Evolutionary conservation across 108 stramenopile species (phyloP), one percentile per base, ranked within the genome.

Genomic region (Epipyxis sp.): DNA sequence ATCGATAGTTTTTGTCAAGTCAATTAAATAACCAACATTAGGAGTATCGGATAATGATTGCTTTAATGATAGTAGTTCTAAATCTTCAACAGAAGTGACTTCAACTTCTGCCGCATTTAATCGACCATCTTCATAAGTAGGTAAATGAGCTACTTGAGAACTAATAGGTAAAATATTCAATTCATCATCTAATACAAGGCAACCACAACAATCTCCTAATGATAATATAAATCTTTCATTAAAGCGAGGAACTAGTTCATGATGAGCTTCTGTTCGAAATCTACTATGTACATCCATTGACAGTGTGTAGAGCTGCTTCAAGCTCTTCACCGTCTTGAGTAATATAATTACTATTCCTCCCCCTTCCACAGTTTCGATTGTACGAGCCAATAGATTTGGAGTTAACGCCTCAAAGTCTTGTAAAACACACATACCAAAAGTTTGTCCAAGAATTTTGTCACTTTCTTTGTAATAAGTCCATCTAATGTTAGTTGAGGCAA

Each of bases 401-500:
- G 98, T 99, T 40, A 99, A 69, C 2, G 96, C 95, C 86, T 99
- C 95, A 80, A 98, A 98, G 81, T 98, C 99, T 82, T 99, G 99
- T 57, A 99, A 78, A 1, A 99, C 96, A 69, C 95, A 79, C 79
- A 97, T 87, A 3, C 94, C 96, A 42, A 94, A 94, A 0, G 97
- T 99, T 44, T 92, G 88, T 42, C 99, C 99, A 54, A 99, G 82
- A 0, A 97, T 92, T 42, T 94, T 91, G 81, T 93, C 94, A 3
- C 95, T 90, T 69, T 99, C 99, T 76, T 91, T 94, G 88, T 99
- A 99, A 80, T 99, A 99, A 80, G 94, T 94, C 96, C 97, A 99
- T 37, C 91, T 92, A 69, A 99, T 95, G 61, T 93, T 87, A 20
- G 97, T 96, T 42, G 88, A 88, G 54, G 89, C 86, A 34, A 99